Percentiles rank a stretch among this genome's conserved stretches.
phyloP scores from a whole-genome alignment of 2,329 filamentous ascomycete species.

The Clonostachys sp. region DNA sequence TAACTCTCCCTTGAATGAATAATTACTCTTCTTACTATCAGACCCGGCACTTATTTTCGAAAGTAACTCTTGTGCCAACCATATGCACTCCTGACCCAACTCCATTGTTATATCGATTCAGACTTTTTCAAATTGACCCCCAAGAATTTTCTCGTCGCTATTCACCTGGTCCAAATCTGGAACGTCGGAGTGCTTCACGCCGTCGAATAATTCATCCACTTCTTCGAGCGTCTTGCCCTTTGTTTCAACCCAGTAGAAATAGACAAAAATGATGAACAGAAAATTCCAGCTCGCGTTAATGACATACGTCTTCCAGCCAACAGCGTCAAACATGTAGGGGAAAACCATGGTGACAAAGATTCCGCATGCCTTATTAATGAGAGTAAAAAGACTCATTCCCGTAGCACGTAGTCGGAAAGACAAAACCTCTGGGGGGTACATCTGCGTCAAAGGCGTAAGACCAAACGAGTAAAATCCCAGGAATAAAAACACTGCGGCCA shows the following conservation, averaged over 20 bases:
- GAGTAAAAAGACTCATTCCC: constrained; percentile 3
- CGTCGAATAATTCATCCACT: constrained; percentile 17
- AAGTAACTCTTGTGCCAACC: no score
- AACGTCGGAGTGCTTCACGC: background rate
- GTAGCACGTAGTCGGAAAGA: constrained; percentile 7
- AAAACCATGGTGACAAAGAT: constrained; percentile 15
- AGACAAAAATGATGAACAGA: background rate
- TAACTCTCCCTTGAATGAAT: no score
- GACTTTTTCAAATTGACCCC: no score
- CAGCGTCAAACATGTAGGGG: constrained; percentile 18
- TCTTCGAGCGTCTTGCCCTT: constrained; percentile 35
- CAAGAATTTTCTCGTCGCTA: no score
- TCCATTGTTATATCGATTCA: no score
- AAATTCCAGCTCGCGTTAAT: constrained; percentile 1
- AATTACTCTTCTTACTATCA: no score
- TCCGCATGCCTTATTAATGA: constrained; percentile 2
- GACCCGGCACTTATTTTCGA: no score
- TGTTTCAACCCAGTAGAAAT: constrained; percentile 18
- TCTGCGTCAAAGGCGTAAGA: constrained; percentile 5
- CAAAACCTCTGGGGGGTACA: constrained; percentile 11
- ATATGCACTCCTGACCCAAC: no score
- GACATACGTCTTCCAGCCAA: constrained; percentile 12
- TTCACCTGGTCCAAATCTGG: background rate
- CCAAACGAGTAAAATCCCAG: constrained; percentile 9
- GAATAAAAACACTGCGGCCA: constrained; percentile 9